Conservation (phyloP, 129 eudicot genomes). For the Centaurea solstitialis region DNA sequence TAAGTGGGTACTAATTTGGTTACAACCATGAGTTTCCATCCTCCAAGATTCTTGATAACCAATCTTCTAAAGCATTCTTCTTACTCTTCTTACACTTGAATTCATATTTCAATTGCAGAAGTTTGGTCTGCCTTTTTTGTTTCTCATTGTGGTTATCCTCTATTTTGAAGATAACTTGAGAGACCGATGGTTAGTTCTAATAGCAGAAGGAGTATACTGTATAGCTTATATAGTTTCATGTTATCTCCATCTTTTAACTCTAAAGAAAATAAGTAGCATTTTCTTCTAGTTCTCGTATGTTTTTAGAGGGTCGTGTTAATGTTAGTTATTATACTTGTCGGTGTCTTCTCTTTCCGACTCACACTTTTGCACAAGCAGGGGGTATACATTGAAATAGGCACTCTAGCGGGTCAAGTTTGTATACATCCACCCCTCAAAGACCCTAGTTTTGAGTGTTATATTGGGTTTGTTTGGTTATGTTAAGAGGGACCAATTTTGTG, state of each 20-base stretch:
- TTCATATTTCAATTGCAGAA: background rate
- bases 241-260: background rate
- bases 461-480: background rate
- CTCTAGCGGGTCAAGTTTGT: background rate
- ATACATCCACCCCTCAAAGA: background rate
- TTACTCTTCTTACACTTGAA: background rate
- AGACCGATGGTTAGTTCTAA: background rate
- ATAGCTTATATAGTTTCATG: background rate
- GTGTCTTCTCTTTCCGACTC: background rate
- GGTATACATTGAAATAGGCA: background rate
- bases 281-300: background rate
- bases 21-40: background rate
- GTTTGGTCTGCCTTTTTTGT: background rate
- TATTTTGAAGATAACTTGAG: background rate
- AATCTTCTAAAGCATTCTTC: background rate
- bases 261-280: background rate
- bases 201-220: background rate
- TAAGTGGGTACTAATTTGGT: too few relatives aligned
- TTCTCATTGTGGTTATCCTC: background rate
- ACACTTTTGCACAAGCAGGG: background rate
- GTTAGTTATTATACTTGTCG: background rate
- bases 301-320: background rate
- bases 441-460: background rate
- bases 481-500: too few relatives aligned
- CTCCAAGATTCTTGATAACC: background rate